These are phyloP conservation scores for Malus asiatica DNA, from an alignment of 306 rosid genomes.

Conservation along the genomic window DNA sequence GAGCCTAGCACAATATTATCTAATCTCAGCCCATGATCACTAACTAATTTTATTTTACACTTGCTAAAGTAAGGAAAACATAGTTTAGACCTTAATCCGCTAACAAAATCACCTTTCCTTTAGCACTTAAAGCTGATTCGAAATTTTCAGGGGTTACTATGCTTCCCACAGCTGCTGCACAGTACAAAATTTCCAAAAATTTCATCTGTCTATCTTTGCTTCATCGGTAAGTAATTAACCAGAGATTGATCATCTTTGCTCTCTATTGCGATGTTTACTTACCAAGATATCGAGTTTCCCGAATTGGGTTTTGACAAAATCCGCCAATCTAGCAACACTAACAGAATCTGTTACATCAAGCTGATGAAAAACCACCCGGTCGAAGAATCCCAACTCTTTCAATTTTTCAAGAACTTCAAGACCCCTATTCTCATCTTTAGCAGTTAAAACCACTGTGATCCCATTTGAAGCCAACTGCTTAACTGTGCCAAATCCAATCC, in stretches of 20 bases:
- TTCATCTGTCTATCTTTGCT: not conserved
- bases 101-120: not conserved
- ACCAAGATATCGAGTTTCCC: slow-evolving; percentile 15
- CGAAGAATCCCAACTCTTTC: not conserved
- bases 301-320: slow-evolving; percentile 9
- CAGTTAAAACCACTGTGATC: slow-evolving; percentile 2
- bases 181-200: not conserved
- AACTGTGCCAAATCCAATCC: slow-evolving; percentile 4
- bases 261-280: not conserved
- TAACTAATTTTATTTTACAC: too few relatives aligned
- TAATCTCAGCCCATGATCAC: too few relatives aligned
- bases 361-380: slow-evolving; percentile 5
- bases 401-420: slow-evolving; percentile 5
- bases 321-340: not conserved
- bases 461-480: slow-evolving; percentile 15
- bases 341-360: slow-evolving; percentile 1
- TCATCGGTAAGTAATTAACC: not conserved
- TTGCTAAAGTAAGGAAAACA: too few relatives aligned
- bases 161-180: not conserved
- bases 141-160: not conserved
- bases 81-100: too few relatives aligned
- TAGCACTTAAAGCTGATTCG: not conserved
- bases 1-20: too few relatives aligned
- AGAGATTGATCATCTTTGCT: not conserved
- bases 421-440: slow-evolving; percentile 9